Percentiles rank a stretch among this genome's conserved stretches.
Evolutionary conservation across 805 yeast species (phyloP).

Genomic region (Candida xiaguanensis): DNA sequence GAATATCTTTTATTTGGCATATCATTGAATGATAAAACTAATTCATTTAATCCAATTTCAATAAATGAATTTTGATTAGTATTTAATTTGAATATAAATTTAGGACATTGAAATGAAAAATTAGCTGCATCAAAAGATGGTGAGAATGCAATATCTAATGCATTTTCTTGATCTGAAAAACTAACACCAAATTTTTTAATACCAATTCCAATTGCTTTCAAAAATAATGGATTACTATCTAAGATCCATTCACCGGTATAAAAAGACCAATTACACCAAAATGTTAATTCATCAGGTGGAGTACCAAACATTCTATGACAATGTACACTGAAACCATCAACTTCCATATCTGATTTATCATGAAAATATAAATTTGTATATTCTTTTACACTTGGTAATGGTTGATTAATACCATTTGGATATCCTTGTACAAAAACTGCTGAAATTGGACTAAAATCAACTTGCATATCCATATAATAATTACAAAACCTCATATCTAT

Average conservation of each 20-base stretch:
- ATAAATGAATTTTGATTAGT: conserved; percentile 8
- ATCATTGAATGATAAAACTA: conserved; percentile 56
- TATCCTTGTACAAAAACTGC: conserved; percentile 30
- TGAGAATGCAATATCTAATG: conserved; percentile 54
- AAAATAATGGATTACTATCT: conserved; percentile 45
- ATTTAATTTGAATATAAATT: conserved; percentile 38
- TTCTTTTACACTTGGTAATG: conserved; percentile 21
- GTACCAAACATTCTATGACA: conserved; percentile 93
- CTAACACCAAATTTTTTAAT: conserved; percentile 55
- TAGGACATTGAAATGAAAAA: conserved; percentile 53
- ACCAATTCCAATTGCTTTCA: conserved; percentile 42
- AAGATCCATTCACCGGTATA: conserved; percentile 56
- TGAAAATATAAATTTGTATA: conserved; percentile 16
- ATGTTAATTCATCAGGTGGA: conserved; percentile 86
- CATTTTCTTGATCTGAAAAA: conserved; percentile 72
- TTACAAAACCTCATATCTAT: conserved; percentile 84
- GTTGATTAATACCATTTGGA: conserved; percentile 19
- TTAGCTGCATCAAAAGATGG: conserved; percentile 66
- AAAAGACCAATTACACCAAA: conserved; percentile 88
- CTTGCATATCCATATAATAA: conserved; percentile 90
- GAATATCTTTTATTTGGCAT: conserved; percentile 66
- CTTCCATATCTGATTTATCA: conserved; percentile 39
- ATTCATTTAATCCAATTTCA: conserved; percentile 15
- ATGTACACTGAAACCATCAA: conserved; percentile 64
- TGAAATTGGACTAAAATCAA: conserved; percentile 58